Evolutionary conservation across 2,329 filamentous ascomycete species (phyloP).

Genomic region (Botrytis paeoniae): DNA sequence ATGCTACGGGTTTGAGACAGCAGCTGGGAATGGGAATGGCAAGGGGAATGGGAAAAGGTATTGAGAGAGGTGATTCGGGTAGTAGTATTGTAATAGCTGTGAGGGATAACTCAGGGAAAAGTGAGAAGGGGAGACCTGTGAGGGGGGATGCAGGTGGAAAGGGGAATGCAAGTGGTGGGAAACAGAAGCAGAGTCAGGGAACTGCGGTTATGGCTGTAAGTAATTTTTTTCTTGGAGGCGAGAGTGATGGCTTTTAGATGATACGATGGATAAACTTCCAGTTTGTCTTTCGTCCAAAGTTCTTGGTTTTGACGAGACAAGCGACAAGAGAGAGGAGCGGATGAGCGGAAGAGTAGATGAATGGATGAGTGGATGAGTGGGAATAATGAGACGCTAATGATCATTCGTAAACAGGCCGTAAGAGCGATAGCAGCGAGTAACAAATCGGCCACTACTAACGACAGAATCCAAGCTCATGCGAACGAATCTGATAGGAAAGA

Average conservation of each 20-base stretch:
- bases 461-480: not conserved
- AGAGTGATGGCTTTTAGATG: not conserved
- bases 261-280: too few species aligned
- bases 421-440: slow-evolving; percentile 16
- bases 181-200: not conserved
- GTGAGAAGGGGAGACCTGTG: not conserved
- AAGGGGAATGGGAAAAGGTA: not conserved
- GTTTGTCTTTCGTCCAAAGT: not conserved
- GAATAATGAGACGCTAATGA: not conserved
- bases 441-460: not conserved
- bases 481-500: not conserved
- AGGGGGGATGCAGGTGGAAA: slow-evolving; percentile 20
- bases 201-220: slow-evolving; percentile 20
- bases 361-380: not conserved
- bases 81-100: slow-evolving; percentile 33
- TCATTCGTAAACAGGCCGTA: not conserved
- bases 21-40: not conserved
- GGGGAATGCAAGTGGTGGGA: not conserved
- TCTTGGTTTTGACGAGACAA: not conserved
- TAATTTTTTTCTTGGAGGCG: not conserved
- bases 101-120: slow-evolving; percentile 27
- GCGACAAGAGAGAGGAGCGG: not conserved
- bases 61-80: slow-evolving; percentile 28
- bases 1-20: not conserved
- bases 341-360: too few species aligned